These are phyloP conservation scores for Dactylonectria estremocensis DNA, from an alignment of 2,329 filamentous ascomycete species.

Conservation along the genomic window DNA sequence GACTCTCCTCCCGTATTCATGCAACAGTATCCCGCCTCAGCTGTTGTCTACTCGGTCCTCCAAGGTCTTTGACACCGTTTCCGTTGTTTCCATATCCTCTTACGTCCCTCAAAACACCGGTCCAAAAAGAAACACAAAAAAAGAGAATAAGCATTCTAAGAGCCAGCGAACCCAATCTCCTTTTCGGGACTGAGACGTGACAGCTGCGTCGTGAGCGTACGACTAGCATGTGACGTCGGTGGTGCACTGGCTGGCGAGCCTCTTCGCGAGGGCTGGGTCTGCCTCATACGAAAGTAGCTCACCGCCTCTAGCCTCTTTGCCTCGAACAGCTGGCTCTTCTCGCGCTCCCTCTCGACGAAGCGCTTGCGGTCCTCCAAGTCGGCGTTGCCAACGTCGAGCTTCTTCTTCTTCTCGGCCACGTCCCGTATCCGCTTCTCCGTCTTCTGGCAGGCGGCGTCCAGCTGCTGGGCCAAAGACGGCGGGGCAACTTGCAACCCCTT, in stretches of 20 bases:
- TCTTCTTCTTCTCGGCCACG: slow-evolving; percentile 57
- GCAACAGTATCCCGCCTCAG: slow-evolving; percentile 8
- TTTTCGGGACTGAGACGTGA: slow-evolving; percentile 45
- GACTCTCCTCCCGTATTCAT: slow-evolving; percentile 11
- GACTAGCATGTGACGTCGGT: slow-evolving; percentile 27
- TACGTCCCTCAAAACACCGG: slow-evolving; percentile 14
- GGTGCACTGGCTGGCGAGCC: slow-evolving; percentile 50
- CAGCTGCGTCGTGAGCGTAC: slow-evolving; percentile 36
- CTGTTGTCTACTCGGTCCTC: slow-evolving; percentile 5
- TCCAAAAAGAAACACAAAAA: slow-evolving; percentile 4
- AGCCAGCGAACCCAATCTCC: slow-evolving; percentile 30
- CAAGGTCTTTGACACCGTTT: slow-evolving; percentile 12
- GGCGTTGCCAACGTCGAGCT: slow-evolving; percentile 59
- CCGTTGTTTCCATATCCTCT: slow-evolving; percentile 9
- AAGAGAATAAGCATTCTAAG: slow-evolving; percentile 20
- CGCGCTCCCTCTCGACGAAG: slow-evolving; percentile 63
- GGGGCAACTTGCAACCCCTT: slow-evolving; percentile 55
- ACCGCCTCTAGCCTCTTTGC: slow-evolving; percentile 62
- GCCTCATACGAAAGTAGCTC: slow-evolving; percentile 54
- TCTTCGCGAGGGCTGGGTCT: slow-evolving; percentile 46
- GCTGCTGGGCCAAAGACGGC: slow-evolving; percentile 57
- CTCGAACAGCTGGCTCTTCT: slow-evolving; percentile 67
- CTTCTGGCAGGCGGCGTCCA: slow-evolving; percentile 65
- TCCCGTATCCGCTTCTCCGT: slow-evolving; percentile 63
- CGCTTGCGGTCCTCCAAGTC: slow-evolving; percentile 61